A percentile compares a stretch with the other conserved stretches of the same genome.
These are phyloP conservation scores for Talaromyces sp. DNA, from an alignment of 2,329 filamentous ascomycete genomes.

Conservation along the genomic window DNA sequence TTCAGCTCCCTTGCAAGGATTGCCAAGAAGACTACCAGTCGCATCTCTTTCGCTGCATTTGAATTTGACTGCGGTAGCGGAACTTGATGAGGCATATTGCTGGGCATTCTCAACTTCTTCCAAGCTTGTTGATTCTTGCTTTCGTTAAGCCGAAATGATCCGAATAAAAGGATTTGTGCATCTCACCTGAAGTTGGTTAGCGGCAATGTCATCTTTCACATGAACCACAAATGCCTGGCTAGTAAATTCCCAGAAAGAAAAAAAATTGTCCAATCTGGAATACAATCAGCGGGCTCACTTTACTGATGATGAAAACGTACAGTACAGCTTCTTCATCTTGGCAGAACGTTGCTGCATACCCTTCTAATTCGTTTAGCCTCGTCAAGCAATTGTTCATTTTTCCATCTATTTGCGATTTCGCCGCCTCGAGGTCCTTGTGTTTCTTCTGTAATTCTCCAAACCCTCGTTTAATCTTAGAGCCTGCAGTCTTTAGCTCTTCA, in stretches of 20 bases:
- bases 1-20: slow-evolving; percentile 24
- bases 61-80: slow-evolving; percentile 29
- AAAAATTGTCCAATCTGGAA: neutral
- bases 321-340: neutral
- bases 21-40: slow-evolving; percentile 24
- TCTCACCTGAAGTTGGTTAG: slow-evolving; percentile 1
- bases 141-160: neutral
- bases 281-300: neutral
- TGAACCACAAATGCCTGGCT: neutral
- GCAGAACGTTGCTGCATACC: neutral
- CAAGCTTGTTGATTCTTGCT: neutral
- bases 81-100: slow-evolving; percentile 12
- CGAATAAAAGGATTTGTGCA: neutral
- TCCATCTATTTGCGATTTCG: neutral
- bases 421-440: neutral
- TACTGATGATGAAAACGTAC: neutral
- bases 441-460: neutral
- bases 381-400: neutral
- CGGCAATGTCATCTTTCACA: neutral
- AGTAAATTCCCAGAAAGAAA: neutral
- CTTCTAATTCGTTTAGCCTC: slow-evolving; percentile 1
- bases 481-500: neutral
- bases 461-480: neutral
- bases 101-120: neutral
- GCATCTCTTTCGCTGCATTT: slow-evolving; percentile 28